A percentile compares a stretch with the other conserved stretches of the same genome.
These are phyloP conservation scores for Colletotrichum sp. DNA, from an alignment of 2,329 filamentous ascomycete species.

Conservation along the genomic window DNA sequence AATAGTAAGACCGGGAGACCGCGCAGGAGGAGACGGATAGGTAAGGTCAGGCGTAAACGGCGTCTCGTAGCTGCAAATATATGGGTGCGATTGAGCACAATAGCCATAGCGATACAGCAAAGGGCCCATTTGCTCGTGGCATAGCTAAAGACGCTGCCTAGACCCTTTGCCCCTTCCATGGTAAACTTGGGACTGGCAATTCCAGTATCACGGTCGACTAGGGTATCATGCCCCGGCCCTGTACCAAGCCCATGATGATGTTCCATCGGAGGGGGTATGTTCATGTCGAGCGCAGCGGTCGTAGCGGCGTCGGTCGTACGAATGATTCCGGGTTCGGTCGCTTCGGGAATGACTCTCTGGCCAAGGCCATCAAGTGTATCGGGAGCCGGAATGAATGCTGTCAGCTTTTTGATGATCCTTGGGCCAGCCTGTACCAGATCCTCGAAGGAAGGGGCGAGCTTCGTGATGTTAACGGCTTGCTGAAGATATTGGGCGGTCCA, in stretches of 20 bases:
- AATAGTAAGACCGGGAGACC: conserved; percentile 75
- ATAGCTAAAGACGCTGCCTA: conserved; percentile 90
- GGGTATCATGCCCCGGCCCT: conserved; percentile 36
- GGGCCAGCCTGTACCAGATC: conserved; percentile 74
- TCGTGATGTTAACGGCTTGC: conserved; percentile 58
- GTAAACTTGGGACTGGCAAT: conserved; percentile 51
- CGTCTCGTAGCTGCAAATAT: conserved; percentile 92
- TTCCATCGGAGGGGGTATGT: background rate
- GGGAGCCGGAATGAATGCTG: conserved; percentile 64
- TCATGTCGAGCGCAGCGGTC: conserved; percentile 38
- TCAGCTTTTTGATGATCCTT: conserved; percentile 71
- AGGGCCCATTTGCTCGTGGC: conserved; percentile 92
- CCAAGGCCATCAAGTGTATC: conserved; percentile 67
- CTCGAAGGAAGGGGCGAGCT: conserved; percentile 67
- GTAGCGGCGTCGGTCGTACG: conserved; percentile 49
- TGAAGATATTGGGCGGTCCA: conserved; percentile 53
- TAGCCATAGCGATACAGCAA: conserved; percentile 83
- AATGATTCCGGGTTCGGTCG: conserved; percentile 50
- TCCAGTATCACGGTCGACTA: conserved; percentile 40
- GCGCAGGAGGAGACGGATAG: conserved; percentile 72
- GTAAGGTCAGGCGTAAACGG: conserved; percentile 77
- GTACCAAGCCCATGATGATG: background rate
- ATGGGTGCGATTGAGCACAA: conserved; percentile 88
- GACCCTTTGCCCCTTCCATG: conserved; percentile 67
- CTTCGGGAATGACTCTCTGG: conserved; percentile 64